phyloP scores from a whole-genome alignment of 768 basidiomycete genomes.

The Phlebiopsis gigantea region DNA sequence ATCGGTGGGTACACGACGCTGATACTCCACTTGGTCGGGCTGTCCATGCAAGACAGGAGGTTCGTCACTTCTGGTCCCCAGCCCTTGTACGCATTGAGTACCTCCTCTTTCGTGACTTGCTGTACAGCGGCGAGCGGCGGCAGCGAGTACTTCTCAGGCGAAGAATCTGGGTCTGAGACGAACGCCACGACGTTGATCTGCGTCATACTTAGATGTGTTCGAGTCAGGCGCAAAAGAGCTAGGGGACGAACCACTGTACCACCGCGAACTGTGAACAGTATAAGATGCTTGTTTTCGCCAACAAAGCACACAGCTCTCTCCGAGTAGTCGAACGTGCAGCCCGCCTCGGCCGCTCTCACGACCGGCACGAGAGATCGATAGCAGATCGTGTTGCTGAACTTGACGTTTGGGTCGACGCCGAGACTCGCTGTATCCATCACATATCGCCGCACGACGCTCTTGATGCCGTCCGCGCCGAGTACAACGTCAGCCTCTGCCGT shows the following conservation, averaged over 20 bases:
- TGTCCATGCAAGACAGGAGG: slow-evolving; percentile 38
- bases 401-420: slow-evolving; percentile 17
- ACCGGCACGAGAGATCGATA: slow-evolving; percentile 44
- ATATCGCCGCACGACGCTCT: slow-evolving; percentile 31
- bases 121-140: slow-evolving; percentile 38
- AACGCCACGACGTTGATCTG: slow-evolving; percentile 42
- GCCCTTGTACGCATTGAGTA: slow-evolving; percentile 38
- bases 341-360: slow-evolving; percentile 27
- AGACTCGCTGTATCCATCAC: slow-evolving; percentile 25
- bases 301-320: slow-evolving; percentile 36
- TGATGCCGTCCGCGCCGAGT: slow-evolving; percentile 36
- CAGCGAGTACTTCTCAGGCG: slow-evolving; percentile 24
- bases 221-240: too few relatives aligned
- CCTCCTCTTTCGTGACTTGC: slow-evolving; percentile 34
- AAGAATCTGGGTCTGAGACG: slow-evolving; percentile 17
- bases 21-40: slow-evolving; percentile 47
- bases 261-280: slow-evolving; percentile 44
- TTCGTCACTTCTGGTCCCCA: slow-evolving; percentile 41
- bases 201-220: slow-evolving; percentile 8
- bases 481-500: slow-evolving; percentile 42
- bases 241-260: slow-evolving; percentile 30
- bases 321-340: slow-evolving; percentile 32
- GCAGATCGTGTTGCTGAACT: slow-evolving; percentile 43
- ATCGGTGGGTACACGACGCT: slow-evolving; percentile 44
- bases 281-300: slow-evolving; percentile 47